Evolutionary conservation across 2,329 filamentous ascomycete genomes (phyloP).

Genomic region (Xylaria digitata): DNA sequence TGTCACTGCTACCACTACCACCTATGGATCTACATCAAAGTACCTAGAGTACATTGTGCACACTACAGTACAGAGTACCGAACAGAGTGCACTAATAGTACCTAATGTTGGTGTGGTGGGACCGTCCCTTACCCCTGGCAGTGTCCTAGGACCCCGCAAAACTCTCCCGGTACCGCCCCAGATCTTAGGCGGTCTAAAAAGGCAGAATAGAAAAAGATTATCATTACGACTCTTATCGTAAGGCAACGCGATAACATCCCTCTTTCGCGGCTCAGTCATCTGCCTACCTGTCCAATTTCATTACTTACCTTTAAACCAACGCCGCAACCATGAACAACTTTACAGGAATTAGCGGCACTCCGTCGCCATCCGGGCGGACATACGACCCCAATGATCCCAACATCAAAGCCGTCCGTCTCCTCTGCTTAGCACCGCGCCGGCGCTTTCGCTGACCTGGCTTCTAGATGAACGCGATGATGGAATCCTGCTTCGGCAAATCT

Average conservation of each 20-base stretch:
- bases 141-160: too few relatives aligned
- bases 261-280: neutral
- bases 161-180: neutral
- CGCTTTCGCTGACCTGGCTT: slow-evolving; percentile 28
- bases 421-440: neutral
- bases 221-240: slow-evolving; percentile 36
- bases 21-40: too few relatives aligned
- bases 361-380: slow-evolving; percentile 37
- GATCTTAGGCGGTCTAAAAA: slow-evolving; percentile 38
- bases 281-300: neutral
- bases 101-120: too few relatives aligned
- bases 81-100: too few relatives aligned
- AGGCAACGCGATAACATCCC: slow-evolving; percentile 17
- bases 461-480: slow-evolving; percentile 86
- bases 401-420: slow-evolving; percentile 60
- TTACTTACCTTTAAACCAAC: neutral
- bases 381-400: slow-evolving; percentile 61
- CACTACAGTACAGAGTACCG: too few relatives aligned
- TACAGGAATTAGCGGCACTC: slow-evolving; percentile 41
- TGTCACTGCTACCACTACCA: too few relatives aligned
- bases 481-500: slow-evolving; percentile 90
- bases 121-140: neutral
- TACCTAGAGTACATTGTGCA: too few relatives aligned
- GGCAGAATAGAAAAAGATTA: slow-evolving; percentile 47
- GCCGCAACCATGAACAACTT: slow-evolving; percentile 46